Conservation (phyloP, 768 basidiomycete genomes). For the Pleurotus citrinopileatus region DNA sequence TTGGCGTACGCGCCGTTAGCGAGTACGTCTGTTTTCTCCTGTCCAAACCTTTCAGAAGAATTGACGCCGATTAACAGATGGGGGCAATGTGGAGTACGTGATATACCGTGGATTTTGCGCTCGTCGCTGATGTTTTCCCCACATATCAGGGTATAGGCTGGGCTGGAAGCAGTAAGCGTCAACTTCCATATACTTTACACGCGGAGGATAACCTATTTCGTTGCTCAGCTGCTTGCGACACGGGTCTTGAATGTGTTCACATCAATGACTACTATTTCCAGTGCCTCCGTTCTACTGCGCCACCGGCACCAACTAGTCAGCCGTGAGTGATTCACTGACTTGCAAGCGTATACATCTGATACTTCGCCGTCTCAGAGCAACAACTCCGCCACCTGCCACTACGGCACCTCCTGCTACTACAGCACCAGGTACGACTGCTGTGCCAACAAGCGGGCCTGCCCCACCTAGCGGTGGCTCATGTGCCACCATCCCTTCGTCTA, state of each 20-base stretch:
- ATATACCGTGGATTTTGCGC: background rate
- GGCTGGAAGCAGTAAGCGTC: background rate
- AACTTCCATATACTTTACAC: background rate
- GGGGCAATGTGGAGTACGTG: conserved; percentile 4
- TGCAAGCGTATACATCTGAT: background rate
- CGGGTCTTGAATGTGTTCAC: background rate
- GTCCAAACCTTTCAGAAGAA: background rate
- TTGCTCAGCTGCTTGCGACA: background rate
- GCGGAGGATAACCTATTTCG: background rate
- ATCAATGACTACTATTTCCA: conserved; percentile 7
- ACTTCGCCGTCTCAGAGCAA: background rate
- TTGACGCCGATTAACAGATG: background rate
- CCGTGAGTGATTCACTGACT: background rate
- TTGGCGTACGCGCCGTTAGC: background rate
- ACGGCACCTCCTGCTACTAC: conserved; percentile 11
- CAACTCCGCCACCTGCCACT: background rate
- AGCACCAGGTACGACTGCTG: conserved; percentile 17
- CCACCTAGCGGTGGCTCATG: background rate
- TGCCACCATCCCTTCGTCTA: background rate
- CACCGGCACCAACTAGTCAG: background rate
- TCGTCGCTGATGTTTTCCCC: background rate
- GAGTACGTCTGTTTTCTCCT: background rate
- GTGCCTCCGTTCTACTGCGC: background rate
- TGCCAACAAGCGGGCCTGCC: conserved; percentile 14
- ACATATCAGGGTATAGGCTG: conserved; percentile 1